Conservation (phyloP, 805 yeast species). For the Nematodospora valgi region DNA sequence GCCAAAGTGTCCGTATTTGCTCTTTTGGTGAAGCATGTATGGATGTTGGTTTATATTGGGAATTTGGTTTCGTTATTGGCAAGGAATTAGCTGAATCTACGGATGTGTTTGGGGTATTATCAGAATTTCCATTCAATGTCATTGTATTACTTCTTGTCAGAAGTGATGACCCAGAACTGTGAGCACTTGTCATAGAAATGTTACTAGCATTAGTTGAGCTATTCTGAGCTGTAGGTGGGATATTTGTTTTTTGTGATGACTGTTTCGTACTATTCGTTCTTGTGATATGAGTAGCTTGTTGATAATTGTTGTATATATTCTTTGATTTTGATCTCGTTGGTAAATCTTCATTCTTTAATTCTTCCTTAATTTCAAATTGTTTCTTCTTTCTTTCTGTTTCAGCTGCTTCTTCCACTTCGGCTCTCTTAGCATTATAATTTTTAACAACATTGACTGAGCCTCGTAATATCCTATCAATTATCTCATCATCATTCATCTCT, state of each 20-base stretch:
- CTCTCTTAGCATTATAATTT: slow-evolving; percentile 13
- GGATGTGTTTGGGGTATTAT: slow-evolving; percentile 6
- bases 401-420: slow-evolving; percentile 10
- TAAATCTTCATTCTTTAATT: slow-evolving; percentile 7
- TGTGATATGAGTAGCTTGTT: slow-evolving; percentile 17
- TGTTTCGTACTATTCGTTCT: neutral
- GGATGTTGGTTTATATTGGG: no score
- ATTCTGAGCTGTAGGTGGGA: neutral
- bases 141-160: no score
- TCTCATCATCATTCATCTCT: slow-evolving; percentile 14
- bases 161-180: no score
- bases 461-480: slow-evolving; percentile 18
- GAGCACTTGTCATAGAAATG: neutral
- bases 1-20: no score
- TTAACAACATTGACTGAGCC: slow-evolving; percentile 19
- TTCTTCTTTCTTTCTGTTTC: slow-evolving; percentile 4
- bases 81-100: slow-evolving; percentile 1
- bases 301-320: slow-evolving; percentile 32
- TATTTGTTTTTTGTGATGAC: neutral
- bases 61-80: neutral
- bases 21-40: no score
- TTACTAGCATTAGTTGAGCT: neutral
- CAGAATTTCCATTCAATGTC: neutral
- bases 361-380: slow-evolving; percentile 2
- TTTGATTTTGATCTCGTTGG: slow-evolving; percentile 23